Evolutionary conservation across 176 grass and related monocot species (phyloP), one percentile per base, ranked within the genome.

Genomic region (Bromus sterilis): DNA sequence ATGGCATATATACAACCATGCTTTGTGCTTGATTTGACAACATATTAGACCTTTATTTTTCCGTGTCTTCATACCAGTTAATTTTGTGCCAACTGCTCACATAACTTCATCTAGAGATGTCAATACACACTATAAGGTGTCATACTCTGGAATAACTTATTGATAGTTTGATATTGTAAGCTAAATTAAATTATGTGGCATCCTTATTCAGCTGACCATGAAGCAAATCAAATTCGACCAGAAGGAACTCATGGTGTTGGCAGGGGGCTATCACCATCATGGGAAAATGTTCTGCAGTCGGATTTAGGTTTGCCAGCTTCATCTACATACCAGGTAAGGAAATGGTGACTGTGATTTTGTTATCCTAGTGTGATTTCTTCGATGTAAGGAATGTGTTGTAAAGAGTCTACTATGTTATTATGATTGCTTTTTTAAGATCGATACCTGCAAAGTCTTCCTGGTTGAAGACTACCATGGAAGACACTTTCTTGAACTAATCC

Each of bases 221-320:
- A 74, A 82, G n/a, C 24, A 41, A 82, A 87, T 78, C 90, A 91
- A 86, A 85, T 66, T 85, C 72, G 4, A 55, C 46, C 34, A 91
- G 75, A 84, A 86, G 78, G 60, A 76, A 74, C 70, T 24, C 68
- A 88, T 84, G 51, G 59, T 84, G 46, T 90, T 55, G 60, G 71
- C 60, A 91, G 53, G 63, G 87, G 81, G 25, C 74, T 66, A 78
- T 77, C 85, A 30, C 75, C 90, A 79, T 95, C 93, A 29, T 99
- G 96, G 96, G 92, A 91, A 91, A 91, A 95, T 91, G 90, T 95
- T 75, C 78, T 91, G 62, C 86, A 93, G 16, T 90, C 41, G 49
- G 88, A 55, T 82, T 91, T 88, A 75, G 84, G 76, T 53, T 82
- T 83, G 32, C 79, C 88, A 67, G 43, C 18, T 73, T 72, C 88